A percentile compares a stretch with the other conserved stretches of the same genome.
Evolutionary conservation across 1,139 yeast genomes (phyloP).

Genomic region (Kluyveromyces sp.): DNA sequence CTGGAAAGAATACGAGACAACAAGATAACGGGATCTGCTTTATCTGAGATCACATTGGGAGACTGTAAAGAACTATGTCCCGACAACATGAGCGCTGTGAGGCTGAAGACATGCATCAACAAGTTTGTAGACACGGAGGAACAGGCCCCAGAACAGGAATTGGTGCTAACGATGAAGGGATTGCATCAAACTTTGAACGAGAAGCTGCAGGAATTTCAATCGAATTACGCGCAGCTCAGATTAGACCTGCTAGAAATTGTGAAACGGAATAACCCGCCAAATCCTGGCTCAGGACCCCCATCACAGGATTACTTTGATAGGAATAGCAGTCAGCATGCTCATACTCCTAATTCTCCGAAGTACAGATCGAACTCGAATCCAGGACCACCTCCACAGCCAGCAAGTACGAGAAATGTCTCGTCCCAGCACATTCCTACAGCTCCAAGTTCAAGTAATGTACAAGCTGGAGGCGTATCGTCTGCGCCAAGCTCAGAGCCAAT

Average conservation of each 20-base stretch:
- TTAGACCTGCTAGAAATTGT: conserved; percentile 28
- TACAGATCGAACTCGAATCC: conserved; percentile 4
- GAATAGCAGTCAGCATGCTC: neutral
- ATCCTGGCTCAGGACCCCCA: conserved; percentile 6
- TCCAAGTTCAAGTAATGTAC: conserved; percentile 3
- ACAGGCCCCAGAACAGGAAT: conserved; percentile 12
- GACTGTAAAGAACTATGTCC: conserved; percentile 59
- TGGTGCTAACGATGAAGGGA: conserved; percentile 21
- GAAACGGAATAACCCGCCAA: conserved; percentile 16
- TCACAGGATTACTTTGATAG: conserved; percentile 6
- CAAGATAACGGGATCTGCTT: conserved; percentile 54
- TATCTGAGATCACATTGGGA: conserved; percentile 52
- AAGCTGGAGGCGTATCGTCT: neutral
- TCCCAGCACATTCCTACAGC: conserved; percentile 1
- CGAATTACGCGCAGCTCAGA: conserved; percentile 26
- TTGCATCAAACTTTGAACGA: conserved; percentile 23
- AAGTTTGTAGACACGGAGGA: conserved; percentile 24
- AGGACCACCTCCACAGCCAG: neutral
- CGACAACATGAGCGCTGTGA: conserved; percentile 38
- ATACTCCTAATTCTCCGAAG: conserved; percentile 3
- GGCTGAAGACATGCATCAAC: conserved; percentile 39
- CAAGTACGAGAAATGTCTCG: neutral
- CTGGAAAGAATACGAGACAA: conserved; percentile 37
- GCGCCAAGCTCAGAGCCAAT: conserved; percentile 51
- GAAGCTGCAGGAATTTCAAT: conserved; percentile 27